A percentile compares a stretch with the other conserved stretches of the same genome.
Conservation (phyloP, 2,329 filamentous ascomycete genomes). For the Diaporthe citriasiana region DNA sequence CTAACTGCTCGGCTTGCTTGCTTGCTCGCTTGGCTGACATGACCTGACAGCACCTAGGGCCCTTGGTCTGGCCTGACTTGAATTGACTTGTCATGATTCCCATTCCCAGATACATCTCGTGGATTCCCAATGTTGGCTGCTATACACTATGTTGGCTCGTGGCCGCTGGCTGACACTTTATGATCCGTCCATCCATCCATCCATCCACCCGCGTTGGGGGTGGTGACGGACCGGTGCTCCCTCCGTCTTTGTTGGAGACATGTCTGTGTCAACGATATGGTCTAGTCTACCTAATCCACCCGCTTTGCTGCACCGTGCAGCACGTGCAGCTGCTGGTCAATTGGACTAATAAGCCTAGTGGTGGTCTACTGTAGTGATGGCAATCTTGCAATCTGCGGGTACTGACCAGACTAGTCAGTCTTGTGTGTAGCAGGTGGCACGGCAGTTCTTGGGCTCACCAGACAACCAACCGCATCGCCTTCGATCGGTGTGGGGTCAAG, state of each 20-base stretch:
- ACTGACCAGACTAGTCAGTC: slow-evolving; percentile 15
- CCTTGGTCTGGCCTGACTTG: neutral
- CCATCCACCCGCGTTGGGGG: neutral
- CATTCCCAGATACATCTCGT: neutral
- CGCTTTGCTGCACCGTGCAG: neutral
- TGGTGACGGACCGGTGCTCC: too few relatives aligned
- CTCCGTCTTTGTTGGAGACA: too few relatives aligned
- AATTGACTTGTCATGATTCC: neutral
- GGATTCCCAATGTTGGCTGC: neutral
- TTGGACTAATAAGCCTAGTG: slow-evolving; percentile 6
- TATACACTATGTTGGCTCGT: neutral
- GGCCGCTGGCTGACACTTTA: neutral
- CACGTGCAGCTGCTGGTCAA: slow-evolving; percentile 6
- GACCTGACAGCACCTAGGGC: slow-evolving; percentile 11
- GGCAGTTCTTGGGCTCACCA: slow-evolving; percentile 23
- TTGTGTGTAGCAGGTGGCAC: slow-evolving; percentile 11
- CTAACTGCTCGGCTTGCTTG: too few relatives aligned
- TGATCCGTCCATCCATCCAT: neutral
- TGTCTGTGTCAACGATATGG: neutral
- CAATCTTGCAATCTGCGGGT: slow-evolving; percentile 1
- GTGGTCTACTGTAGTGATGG: slow-evolving; percentile 9
- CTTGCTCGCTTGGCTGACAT: slow-evolving; percentile 1
- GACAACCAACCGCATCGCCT: neutral
- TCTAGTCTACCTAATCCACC: too few relatives aligned
- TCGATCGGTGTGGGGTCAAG: neutral